phyloP scores from a whole-genome alignment of 1,284 basidiomycete species.

The Malassezia psittaci region DNA sequence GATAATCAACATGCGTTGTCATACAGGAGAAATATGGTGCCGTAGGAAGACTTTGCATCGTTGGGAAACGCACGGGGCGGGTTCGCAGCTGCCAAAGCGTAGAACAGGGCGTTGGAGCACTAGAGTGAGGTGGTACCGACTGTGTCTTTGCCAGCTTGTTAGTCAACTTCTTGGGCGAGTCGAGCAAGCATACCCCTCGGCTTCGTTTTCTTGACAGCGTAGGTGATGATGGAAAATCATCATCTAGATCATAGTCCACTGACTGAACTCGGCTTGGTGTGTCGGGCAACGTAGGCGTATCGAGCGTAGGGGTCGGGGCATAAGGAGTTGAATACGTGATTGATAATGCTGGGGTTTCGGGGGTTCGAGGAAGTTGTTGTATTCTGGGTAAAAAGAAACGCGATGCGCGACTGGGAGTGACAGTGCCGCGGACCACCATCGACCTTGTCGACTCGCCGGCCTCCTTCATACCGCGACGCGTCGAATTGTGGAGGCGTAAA shows the following conservation, averaged over 20 bases:
- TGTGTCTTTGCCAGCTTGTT: no score
- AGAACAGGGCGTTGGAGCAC: background rate
- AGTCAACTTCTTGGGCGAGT: background rate
- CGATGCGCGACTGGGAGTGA: slow-evolving; percentile 16
- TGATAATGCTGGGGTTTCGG: background rate
- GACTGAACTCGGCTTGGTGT: background rate
- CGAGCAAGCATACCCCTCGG: background rate
- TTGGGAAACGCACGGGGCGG: background rate
- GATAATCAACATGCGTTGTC: background rate
- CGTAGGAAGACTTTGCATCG: background rate
- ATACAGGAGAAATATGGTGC: background rate
- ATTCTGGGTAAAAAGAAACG: slow-evolving; percentile 15
- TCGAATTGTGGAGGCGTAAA: background rate
- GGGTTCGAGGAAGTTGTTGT: background rate
- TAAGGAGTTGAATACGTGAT: slow-evolving; percentile 8
- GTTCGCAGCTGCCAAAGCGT: background rate
- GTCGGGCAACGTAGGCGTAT: background rate
- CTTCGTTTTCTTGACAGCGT: background rate
- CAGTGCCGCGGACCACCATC: slow-evolving; percentile 12
- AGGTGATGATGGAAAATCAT: background rate
- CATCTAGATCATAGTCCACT: background rate
- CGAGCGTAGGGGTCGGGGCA: background rate
- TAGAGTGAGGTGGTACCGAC: no score
- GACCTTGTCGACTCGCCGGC: background rate
- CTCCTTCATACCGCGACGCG: background rate